Conservation (phyloP, 805 yeast species). For the Yarrowia keelungensis region DNA sequence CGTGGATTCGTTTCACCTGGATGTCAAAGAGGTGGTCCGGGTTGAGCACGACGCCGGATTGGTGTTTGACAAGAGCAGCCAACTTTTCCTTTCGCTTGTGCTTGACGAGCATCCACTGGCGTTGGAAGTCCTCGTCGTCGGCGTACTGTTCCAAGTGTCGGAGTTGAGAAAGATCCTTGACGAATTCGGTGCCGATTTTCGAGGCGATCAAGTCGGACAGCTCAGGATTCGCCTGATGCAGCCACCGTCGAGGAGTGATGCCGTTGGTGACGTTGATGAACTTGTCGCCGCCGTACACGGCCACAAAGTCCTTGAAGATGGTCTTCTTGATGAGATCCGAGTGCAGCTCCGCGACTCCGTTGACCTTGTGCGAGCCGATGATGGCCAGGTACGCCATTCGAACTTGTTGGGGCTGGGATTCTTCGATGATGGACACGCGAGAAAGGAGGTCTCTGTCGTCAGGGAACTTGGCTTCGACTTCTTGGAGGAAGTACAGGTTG, state of each 20-base stretch:
- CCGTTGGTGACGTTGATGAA: constrained; percentile 95
- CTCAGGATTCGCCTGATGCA: constrained; percentile 88
- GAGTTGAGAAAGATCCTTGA: constrained; percentile 71
- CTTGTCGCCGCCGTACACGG: constrained; percentile 78
- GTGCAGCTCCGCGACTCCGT: constrained; percentile 95
- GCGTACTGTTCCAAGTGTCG: constrained; percentile 70
- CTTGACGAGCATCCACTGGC: constrained; percentile 75
- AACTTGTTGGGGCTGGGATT: constrained; percentile 77
- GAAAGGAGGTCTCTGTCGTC: constrained; percentile 67
- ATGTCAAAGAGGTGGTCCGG: constrained; percentile 81
- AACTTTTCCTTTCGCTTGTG: constrained; percentile 69
- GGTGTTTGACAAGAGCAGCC: constrained; percentile 68
- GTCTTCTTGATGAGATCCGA: constrained; percentile 89
- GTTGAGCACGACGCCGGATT: constrained; percentile 71
- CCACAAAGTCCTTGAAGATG: constrained; percentile 88
- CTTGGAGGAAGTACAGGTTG: constrained; percentile 77
- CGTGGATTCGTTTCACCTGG: constrained; percentile 95
- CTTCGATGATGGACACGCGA: constrained; percentile 86
- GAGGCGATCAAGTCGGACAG: constrained; percentile 75
- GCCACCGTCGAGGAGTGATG: constrained; percentile 96
- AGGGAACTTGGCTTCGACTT: constrained; percentile 79
- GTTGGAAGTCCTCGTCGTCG: constrained; percentile 72
- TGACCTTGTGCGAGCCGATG: constrained; percentile 90
- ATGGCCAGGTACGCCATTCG: constrained; percentile 93
- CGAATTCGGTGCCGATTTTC: constrained; percentile 64